Percentiles rank a stretch among this genome's conserved stretches.
Conservation (phyloP, 306 rosid genomes). For the Cucurbita maxima region DNA sequence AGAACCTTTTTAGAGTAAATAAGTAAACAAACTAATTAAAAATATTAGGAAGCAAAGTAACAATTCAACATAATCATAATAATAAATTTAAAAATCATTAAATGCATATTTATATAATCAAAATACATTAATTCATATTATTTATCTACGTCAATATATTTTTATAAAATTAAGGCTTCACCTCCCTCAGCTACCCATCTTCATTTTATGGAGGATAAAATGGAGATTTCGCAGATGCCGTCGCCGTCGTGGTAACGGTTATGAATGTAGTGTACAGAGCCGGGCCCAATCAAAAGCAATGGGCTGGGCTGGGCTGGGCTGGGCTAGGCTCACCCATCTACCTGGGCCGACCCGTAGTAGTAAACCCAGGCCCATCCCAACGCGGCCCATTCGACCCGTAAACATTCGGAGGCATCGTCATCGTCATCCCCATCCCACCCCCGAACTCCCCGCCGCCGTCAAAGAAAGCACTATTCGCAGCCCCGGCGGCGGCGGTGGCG, state of each 20-base stretch:
- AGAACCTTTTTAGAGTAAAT: too few species aligned
- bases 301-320: not conserved
- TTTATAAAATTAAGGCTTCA: not conserved
- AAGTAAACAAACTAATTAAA: too few species aligned
- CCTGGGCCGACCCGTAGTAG: conserved; percentile 30
- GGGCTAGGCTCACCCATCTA: not conserved
- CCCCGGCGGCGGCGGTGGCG: not conserved
- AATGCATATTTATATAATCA: not conserved
- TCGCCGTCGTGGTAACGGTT: not conserved
- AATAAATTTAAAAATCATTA: not conserved
- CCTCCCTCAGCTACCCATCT: not conserved
- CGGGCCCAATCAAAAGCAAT: not conserved
- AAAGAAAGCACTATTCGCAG: conserved; percentile 12
- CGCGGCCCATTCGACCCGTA: conserved; percentile 40
- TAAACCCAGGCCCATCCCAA: conserved; percentile 37
- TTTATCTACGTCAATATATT: not conserved
- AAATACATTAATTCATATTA: not conserved
- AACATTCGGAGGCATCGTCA: conserved; percentile 42
- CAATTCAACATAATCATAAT: not conserved
- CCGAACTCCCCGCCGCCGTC: conserved; percentile 9
- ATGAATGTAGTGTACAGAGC: not conserved
- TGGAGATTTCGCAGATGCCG: not conserved
- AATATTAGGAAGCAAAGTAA: too few species aligned
- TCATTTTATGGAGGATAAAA: not conserved
- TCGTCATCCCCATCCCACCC: conserved; percentile 15